Base-by-base conservation (phyloP, 805 yeast genomes). In the Ogataea sp. region DNA sequence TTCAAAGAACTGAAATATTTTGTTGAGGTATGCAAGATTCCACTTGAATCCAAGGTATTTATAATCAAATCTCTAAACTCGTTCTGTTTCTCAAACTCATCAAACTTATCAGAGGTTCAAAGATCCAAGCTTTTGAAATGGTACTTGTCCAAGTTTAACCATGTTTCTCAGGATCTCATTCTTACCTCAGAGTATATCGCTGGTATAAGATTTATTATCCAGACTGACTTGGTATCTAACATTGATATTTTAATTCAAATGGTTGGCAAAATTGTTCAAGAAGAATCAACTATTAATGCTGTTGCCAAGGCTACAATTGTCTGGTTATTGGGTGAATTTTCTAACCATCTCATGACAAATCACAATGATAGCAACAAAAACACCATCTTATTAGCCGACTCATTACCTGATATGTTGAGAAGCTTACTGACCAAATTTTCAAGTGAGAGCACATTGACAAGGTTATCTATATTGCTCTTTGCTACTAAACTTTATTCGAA, bases 241-340 rank as follows among this genome's bases (percentile, higher is more conserved):
- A 58, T 75, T 25, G 68, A 69, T 25, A 73, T 81, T 2, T 70
- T 83, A 13, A 67, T 75, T 24, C 70, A 71, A 39, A 61, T 86
- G 15, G 45, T 53, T 9, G 56, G 59, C 4, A 55, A 52, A 36
- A 37, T 62, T 26, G 36, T 55, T 7, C 34, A 44, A 4, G 32
- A 33, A 4, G 26, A 48, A 32, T 31, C 47, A 39, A 16, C 39
- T 37, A 20, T 43, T 51, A 9, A 24, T 32, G 37, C 53, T 16
- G 42, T 49, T 15, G 94, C 97, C 0, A 75, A 79, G 47, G 87
- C 95, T 1, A 83, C 90, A 35, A 79, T 89, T 10, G 70, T 90
- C 6, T 93, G 97, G 97, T 68, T 90, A 9, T 72, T 90, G 38
- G 96, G 97, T 4, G 97, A 93, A 52, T 81, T 80, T 53, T 68